Conservation (phyloP, 78 protist species). For the Dictyostelium citrinum region DNA sequence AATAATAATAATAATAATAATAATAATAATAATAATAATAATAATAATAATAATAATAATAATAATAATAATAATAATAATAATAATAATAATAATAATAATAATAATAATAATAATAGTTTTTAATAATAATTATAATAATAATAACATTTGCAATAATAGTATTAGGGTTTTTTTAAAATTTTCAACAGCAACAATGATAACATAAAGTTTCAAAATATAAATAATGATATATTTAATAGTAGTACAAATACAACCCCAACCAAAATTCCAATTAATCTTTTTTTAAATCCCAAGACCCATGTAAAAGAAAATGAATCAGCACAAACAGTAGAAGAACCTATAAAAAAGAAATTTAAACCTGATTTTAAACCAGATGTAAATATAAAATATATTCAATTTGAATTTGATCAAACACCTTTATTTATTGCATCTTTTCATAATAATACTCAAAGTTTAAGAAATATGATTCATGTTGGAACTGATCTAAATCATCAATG, state of each 20-base stretch:
- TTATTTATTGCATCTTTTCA: constrained; percentile 38
- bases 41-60: too few relatives aligned
- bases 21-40: background rate
- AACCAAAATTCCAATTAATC: background rate
- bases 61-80: background rate
- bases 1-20: background rate
- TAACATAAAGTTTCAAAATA: background rate
- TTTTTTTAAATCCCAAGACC: background rate
- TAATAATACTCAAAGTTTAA: constrained; percentile 33
- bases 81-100: background rate
- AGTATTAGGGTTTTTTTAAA: too few relatives aligned
- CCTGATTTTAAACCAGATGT: background rate
- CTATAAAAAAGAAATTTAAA: background rate
- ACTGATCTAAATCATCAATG: constrained; percentile 43
- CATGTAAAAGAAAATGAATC: background rate
- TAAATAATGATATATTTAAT: background rate
- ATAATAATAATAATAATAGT: background rate
- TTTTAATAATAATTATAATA: background rate
- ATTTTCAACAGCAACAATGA: background rate
- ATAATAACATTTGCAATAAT: background rate
- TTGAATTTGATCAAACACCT: constrained; percentile 29
- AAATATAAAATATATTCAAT: background rate
- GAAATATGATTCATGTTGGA: background rate
- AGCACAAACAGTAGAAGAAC: background rate
- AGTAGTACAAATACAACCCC: background rate